phyloP scores from a whole-genome alignment of 1,139 yeast species.

The Yamadazyma atlantica region DNA sequence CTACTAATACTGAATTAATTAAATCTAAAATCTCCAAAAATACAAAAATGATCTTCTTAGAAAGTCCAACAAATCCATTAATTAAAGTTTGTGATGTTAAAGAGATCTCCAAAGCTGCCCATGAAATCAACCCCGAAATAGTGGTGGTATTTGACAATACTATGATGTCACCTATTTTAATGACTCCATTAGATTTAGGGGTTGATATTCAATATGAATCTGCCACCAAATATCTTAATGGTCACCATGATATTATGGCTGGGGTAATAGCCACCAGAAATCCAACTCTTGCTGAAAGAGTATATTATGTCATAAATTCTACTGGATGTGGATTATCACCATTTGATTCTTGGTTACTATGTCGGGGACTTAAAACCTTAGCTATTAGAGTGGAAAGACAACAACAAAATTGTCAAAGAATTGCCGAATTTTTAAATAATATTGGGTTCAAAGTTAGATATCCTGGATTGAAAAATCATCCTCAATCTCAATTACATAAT shows the following conservation, averaged over 20 bases:
- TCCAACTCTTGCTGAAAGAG: slow-evolving; percentile 60
- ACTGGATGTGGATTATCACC: slow-evolving; percentile 92
- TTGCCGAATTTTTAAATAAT: slow-evolving; percentile 70
- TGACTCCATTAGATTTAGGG: slow-evolving; percentile 82
- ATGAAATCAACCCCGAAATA: slow-evolving; percentile 62
- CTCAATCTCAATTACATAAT: slow-evolving; percentile 76
- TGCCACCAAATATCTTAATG: slow-evolving; percentile 88
- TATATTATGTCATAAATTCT: slow-evolving; percentile 79
- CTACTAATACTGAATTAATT: slow-evolving; percentile 67
- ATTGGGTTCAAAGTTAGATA: slow-evolving; percentile 71
- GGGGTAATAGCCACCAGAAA: slow-evolving; percentile 78
- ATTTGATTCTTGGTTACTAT: slow-evolving; percentile 84
- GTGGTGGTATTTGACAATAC: slow-evolving; percentile 90
- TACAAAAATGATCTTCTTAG: slow-evolving; percentile 77
- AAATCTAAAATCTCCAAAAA: slow-evolving; percentile 48
- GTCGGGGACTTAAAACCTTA: slow-evolving; percentile 84
- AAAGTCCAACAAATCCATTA: slow-evolving; percentile 89
- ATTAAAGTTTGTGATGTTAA: slow-evolving; percentile 83
- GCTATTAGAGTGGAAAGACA: slow-evolving; percentile 85
- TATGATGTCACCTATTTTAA: slow-evolving; percentile 88
- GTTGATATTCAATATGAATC: slow-evolving; percentile 91
- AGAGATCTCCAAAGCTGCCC: slow-evolving; percentile 64
- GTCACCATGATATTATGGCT: slow-evolving; percentile 96
- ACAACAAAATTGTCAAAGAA: slow-evolving; percentile 70
- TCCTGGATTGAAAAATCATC: slow-evolving; percentile 81